phyloP scores from a whole-genome alignment of 2,329 filamentous ascomycete genomes.

The Camptophora hylomeconis region DNA sequence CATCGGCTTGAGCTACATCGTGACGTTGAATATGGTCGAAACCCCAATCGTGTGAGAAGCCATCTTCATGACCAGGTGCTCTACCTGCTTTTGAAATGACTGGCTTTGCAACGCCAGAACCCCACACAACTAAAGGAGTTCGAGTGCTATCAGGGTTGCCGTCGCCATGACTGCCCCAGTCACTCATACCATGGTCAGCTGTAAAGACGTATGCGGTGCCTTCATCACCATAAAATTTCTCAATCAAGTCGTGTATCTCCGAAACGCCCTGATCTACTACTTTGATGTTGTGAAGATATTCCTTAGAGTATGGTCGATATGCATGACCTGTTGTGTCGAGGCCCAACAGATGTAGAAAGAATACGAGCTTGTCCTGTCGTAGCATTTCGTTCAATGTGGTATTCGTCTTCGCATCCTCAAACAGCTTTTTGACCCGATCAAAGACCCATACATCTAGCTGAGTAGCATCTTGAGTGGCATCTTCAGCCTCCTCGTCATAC shows the following conservation, averaged over 20 bases:
- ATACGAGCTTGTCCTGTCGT: slow-evolving; percentile 75
- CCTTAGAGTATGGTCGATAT: slow-evolving; percentile 82
- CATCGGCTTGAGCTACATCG: slow-evolving; percentile 86
- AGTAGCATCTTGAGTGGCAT: slow-evolving; percentile 72
- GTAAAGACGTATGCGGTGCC: slow-evolving; percentile 95
- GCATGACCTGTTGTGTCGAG: slow-evolving; percentile 81
- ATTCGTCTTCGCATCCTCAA: slow-evolving; percentile 66
- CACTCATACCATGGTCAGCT: slow-evolving; percentile 97
- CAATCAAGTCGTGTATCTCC: slow-evolving; percentile 67
- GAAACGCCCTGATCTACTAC: slow-evolving; percentile 82
- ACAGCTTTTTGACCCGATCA: slow-evolving; percentile 78
- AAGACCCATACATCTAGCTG: slow-evolving; percentile 91
- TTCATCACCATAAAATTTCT: slow-evolving; percentile 71
- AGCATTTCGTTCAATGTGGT: slow-evolving; percentile 58
- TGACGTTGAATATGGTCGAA: slow-evolving; percentile 69
- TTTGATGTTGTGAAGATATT: slow-evolving; percentile 90
- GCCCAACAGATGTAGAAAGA: slow-evolving; percentile 87
- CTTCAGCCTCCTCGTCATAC: slow-evolving; percentile 75
- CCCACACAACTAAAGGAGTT: slow-evolving; percentile 87
- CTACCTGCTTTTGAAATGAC: slow-evolving; percentile 39
- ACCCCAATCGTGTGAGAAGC: slow-evolving; percentile 77
- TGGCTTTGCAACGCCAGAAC: slow-evolving; percentile 74
- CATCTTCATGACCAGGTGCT: slow-evolving; percentile 74
- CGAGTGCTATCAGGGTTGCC: slow-evolving; percentile 95
- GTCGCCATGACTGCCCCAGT: slow-evolving; percentile 98